These are phyloP conservation scores for Camellia japonica DNA, from an alignment of 148 eudicot genomes.

Conservation along the genomic window DNA sequence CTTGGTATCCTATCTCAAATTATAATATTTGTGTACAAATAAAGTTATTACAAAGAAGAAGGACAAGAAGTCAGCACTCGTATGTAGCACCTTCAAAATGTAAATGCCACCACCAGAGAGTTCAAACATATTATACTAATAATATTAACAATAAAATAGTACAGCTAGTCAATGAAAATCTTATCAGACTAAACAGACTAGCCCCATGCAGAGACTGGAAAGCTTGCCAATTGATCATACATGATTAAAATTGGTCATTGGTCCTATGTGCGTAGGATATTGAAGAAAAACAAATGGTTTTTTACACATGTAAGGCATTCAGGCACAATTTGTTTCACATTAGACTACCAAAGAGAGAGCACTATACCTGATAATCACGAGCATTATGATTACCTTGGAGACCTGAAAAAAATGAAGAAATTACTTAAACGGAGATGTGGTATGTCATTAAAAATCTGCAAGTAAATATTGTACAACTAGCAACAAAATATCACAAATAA, in stretches of 20 bases:
- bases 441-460: neutral
- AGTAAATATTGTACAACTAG: neutral
- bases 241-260: neutral
- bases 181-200: neutral
- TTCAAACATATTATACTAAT: neutral
- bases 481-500: neutral
- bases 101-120: neutral
- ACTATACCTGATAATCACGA: conserved; percentile 69
- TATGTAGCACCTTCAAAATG: neutral
- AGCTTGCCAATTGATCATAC: neutral
- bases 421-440: neutral
- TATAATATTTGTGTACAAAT: neutral
- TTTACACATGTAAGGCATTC: conserved; percentile 10
- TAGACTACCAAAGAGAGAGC: conserved; percentile 11
- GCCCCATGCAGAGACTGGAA: neutral
- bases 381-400: conserved; percentile 63
- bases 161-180: neutral
- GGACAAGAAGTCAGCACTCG: neutral
- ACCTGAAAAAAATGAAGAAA: conserved; percentile 44
- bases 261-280: neutral
- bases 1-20: neutral
- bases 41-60: neutral
- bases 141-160: neutral
- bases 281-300: neutral
- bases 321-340: conserved; percentile 5